These are phyloP conservation scores for Massarina eburnea DNA, from an alignment of 2,329 filamentous ascomycete genomes.

Conservation along the genomic window DNA sequence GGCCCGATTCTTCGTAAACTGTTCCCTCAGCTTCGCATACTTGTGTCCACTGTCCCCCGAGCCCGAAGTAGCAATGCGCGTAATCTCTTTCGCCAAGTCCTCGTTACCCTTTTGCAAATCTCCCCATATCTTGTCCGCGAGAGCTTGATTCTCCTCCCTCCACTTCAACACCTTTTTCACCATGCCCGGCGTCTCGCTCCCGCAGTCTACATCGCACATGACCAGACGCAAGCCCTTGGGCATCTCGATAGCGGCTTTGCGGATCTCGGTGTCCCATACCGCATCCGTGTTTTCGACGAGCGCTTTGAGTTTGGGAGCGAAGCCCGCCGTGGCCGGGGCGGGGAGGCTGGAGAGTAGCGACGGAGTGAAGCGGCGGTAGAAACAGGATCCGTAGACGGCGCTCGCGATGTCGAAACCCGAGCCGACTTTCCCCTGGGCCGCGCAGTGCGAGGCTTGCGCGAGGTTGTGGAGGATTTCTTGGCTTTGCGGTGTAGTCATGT, in stretches of 20 bases:
- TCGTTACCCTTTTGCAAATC: constrained; percentile 75
- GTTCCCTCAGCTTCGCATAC: constrained; percentile 53
- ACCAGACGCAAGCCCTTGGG: constrained; percentile 75
- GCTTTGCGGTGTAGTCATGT: constrained; percentile 57
- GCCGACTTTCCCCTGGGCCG: constrained; percentile 94
- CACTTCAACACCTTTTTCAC: constrained; percentile 88
- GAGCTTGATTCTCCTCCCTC: constrained; percentile 65
- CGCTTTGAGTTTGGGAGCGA: constrained; percentile 64
- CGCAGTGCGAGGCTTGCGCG: constrained; percentile 89
- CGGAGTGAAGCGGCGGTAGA: constrained; percentile 92
- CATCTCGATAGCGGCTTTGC: constrained; percentile 68
- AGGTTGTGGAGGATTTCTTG: constrained; percentile 80
- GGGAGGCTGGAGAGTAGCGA: constrained; percentile 68
- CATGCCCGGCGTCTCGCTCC: constrained; percentile 92
- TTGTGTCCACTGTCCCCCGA: constrained; percentile 46
- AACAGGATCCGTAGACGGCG: constrained; percentile 87
- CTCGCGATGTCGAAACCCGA: constrained; percentile 94
- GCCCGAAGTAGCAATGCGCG: constrained; percentile 49
- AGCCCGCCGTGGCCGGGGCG: constrained; percentile 66
- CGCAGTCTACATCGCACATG: constrained; percentile 96
- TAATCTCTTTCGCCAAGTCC: constrained; percentile 65
- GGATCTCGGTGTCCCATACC: constrained; percentile 79
- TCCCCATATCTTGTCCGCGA: constrained; percentile 73
- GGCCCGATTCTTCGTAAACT: constrained; percentile 55
- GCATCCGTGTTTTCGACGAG: constrained; percentile 60